Evolutionary conservation across 306 rosid genomes (phyloP).

Genomic region (Abrus pulchellus): DNA sequence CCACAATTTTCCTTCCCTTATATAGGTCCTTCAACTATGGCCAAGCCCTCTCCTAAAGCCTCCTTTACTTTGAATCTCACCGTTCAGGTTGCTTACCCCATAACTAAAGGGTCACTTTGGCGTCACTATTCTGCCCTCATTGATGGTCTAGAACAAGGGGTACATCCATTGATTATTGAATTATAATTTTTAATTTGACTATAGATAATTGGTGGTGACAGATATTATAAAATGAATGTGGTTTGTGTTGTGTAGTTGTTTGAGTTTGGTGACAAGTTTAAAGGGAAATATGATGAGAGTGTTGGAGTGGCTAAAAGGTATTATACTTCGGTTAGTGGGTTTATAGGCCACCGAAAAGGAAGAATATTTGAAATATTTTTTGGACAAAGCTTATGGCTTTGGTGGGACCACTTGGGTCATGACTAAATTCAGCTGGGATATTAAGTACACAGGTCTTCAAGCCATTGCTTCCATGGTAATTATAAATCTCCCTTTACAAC

Average conservation of each 20-base stretch:
- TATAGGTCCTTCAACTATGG: slow-evolving; percentile 62
- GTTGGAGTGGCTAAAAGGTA: slow-evolving; percentile 68
- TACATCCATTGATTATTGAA: slow-evolving; percentile 15
- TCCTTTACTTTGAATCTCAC: slow-evolving; percentile 87
- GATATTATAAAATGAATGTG: slow-evolving; percentile 4
- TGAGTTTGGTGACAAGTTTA: slow-evolving; percentile 79
- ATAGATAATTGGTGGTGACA: not conserved
- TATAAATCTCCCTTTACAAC: not conserved
- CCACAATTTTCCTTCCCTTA: slow-evolving; percentile 41
- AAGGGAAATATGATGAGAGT: slow-evolving; percentile 82
- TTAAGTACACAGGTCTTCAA: slow-evolving; percentile 79
- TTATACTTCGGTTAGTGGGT: slow-evolving; percentile 83
- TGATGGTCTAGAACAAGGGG: slow-evolving; percentile 91
- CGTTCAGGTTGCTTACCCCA: slow-evolving; percentile 87
- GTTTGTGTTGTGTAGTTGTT: slow-evolving; percentile 68
- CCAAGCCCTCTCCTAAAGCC: slow-evolving; percentile 73
- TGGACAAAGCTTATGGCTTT: slow-evolving; percentile 64
- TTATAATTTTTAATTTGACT: not conserved
- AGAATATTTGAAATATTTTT: slow-evolving; percentile 60
- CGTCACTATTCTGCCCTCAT: slow-evolving; percentile 84
- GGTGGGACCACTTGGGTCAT: slow-evolving; percentile 89
- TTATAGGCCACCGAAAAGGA: slow-evolving; percentile 69
- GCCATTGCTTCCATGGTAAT: slow-evolving; percentile 76
- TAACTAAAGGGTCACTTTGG: slow-evolving; percentile 80
- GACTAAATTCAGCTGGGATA: slow-evolving; percentile 86